A percentile compares a stretch with the other conserved stretches of the same genome.
Evolutionary conservation across 257 asterid species (phyloP).

Genomic region (Verbena officinalis): DNA sequence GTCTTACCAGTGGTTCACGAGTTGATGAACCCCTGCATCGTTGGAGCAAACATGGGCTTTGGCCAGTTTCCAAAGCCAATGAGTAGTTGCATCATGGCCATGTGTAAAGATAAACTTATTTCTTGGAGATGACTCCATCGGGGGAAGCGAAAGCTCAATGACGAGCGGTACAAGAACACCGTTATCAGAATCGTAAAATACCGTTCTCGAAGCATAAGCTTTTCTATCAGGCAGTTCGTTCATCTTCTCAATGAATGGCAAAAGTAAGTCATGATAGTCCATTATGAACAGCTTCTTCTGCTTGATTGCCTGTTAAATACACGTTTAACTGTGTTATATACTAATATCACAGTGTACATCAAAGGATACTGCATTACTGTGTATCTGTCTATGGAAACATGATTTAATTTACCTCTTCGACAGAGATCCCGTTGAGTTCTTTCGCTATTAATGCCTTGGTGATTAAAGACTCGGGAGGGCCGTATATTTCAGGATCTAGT

Average conservation of each 20-base stretch:
- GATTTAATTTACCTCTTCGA: constrained; percentile 60
- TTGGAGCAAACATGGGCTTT: constrained; percentile 91
- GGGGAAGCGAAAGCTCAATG: constrained; percentile 84
- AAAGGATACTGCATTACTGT: background rate
- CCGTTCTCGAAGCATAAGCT: constrained; percentile 88
- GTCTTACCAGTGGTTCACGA: constrained; percentile 86
- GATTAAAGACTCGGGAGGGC: constrained; percentile 81
- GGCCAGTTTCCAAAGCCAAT: constrained; percentile 87
- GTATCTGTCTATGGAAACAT: background rate
- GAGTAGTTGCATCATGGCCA: constrained; percentile 72
- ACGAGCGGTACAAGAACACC: constrained; percentile 63
- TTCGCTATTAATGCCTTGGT: constrained; percentile 62
- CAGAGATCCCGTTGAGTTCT: constrained; percentile 63
- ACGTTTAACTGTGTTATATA: background rate
- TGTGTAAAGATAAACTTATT: constrained; percentile 64
- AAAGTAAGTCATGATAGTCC: constrained; percentile 75
- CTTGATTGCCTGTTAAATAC: constrained; percentile 56
- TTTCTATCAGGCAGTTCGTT: constrained; percentile 79
- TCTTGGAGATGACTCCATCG: constrained; percentile 51
- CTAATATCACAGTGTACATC: background rate
- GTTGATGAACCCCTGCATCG: constrained; percentile 91
- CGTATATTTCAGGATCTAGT: constrained; percentile 76
- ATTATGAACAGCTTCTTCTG: constrained; percentile 67
- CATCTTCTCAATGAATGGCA: constrained; percentile 81
- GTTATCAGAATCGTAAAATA: constrained; percentile 48